A percentile compares a stretch with the other conserved stretches of the same genome.
phyloP scores from a whole-genome alignment of 2,329 filamentous ascomycete species.

The Trichocomaceae sp. region DNA sequence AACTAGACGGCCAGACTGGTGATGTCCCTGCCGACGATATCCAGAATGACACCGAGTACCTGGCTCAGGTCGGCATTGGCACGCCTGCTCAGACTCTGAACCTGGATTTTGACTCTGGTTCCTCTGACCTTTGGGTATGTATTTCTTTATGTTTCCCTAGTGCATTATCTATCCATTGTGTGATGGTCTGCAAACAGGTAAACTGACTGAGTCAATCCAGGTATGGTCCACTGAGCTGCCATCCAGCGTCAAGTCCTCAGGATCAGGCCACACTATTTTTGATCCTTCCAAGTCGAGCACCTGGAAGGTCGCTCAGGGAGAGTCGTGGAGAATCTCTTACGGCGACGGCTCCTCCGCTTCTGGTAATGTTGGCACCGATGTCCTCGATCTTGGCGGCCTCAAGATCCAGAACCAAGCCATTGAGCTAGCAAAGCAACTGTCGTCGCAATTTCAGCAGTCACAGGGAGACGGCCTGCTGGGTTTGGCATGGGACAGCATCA shows the following conservation, averaged over 20 bases:
- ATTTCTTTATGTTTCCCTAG: too few relatives aligned
- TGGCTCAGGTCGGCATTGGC: conserved; percentile 59
- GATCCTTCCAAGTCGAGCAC: conserved; percentile 56
- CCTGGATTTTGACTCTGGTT: conserved; percentile 65
- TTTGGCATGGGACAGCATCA: conserved; percentile 59
- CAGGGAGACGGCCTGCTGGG: conserved; percentile 61
- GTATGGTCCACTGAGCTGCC: conserved; percentile 51
- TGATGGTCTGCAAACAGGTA: not conserved
- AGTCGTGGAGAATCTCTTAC: conserved; percentile 60
- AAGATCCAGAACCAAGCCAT: conserved; percentile 56
- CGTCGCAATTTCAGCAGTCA: conserved; percentile 50
- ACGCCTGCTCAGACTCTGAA: conserved; percentile 56
- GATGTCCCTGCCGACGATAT: conserved; percentile 54
- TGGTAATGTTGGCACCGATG: conserved; percentile 59
- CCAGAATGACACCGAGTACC: conserved; percentile 61
- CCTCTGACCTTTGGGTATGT: conserved; percentile 61
- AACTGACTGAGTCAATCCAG: conserved; percentile 26
- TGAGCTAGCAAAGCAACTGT: conserved; percentile 57
- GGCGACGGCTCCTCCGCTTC: conserved; percentile 62
- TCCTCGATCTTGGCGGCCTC: conserved; percentile 56
- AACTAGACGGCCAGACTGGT: conserved; percentile 40
- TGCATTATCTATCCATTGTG: not conserved
- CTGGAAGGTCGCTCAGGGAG: conserved; percentile 45
- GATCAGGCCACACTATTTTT: conserved; percentile 49
- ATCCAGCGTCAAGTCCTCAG: conserved; percentile 27